Percentiles rank a stretch among this genome's conserved stretches.
phyloP scores from a whole-genome alignment of 1,284 basidiomycete genomes.

The Fistulina hepatica region DNA sequence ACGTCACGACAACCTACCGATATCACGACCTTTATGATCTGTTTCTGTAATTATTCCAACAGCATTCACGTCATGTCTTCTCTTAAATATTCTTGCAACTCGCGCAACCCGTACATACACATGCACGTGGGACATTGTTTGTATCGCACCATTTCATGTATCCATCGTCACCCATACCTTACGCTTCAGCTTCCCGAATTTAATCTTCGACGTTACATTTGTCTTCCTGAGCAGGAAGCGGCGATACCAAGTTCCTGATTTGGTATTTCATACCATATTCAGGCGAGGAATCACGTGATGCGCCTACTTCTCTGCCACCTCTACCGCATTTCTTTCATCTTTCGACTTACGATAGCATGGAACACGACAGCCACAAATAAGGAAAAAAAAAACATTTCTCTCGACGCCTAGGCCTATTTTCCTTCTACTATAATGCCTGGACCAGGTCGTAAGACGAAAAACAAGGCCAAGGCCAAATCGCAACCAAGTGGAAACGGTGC shows the following conservation, averaged over 20 bases:
- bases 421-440: slow-evolving; percentile 10
- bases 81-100: too few relatives aligned
- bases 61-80: too few relatives aligned
- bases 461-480: slow-evolving; percentile 7
- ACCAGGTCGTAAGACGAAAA: slow-evolving; percentile 11
- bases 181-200: not conserved
- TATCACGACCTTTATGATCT: slow-evolving; percentile 14
- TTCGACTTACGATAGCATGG: not conserved
- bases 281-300: too few relatives aligned
- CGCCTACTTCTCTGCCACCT: too few relatives aligned
- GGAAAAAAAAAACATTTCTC: not conserved
- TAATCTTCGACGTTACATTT: not conserved
- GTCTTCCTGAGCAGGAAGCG: not conserved
- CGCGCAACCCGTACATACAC: too few relatives aligned
- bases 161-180: too few relatives aligned
- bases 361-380: not conserved
- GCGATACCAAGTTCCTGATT: not conserved
- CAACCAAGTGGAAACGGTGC: not conserved
- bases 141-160: too few relatives aligned
- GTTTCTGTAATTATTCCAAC: too few relatives aligned
- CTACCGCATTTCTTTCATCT: too few relatives aligned
- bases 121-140: too few relatives aligned
- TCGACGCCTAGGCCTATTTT: not conserved
- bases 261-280: not conserved
- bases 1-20: slow-evolving; percentile 3